phyloP scores from a whole-genome alignment of 1,284 basidiomycete genomes.

The Rhodotorula sp. region DNA sequence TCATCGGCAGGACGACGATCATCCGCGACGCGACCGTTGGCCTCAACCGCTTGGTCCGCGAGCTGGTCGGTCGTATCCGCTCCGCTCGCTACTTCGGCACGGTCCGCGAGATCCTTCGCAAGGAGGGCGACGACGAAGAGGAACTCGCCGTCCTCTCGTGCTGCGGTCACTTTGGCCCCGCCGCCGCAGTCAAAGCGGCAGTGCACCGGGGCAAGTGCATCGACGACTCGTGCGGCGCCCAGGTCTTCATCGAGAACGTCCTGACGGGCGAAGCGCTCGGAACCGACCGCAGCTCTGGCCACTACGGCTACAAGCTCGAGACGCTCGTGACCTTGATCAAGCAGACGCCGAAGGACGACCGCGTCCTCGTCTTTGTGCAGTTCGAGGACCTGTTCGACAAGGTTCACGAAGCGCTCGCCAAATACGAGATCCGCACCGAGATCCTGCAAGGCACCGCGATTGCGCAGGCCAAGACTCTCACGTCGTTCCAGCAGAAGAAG shows the following conservation, averaged over 20 bases:
- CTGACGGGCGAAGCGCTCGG: slow-evolving; percentile 79
- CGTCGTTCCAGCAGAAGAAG: slow-evolving; percentile 69
- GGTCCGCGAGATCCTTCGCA: slow-evolving; percentile 78
- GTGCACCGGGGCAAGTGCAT: slow-evolving; percentile 18
- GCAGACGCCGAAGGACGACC: slow-evolving; percentile 69
- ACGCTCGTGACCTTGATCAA: slow-evolving; percentile 76
- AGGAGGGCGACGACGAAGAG: slow-evolving; percentile 44
- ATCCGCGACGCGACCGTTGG: slow-evolving; percentile 48
- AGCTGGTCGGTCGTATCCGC: slow-evolving; percentile 80
- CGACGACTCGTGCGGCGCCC: slow-evolving; percentile 19
- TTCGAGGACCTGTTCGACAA: slow-evolving; percentile 90
- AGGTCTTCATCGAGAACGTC: slow-evolving; percentile 64
- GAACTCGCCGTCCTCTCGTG: slow-evolving; percentile 78
- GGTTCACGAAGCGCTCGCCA: slow-evolving; percentile 74
- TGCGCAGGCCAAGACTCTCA: slow-evolving; percentile 64
- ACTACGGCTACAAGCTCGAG: slow-evolving; percentile 85
- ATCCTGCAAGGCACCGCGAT: slow-evolving; percentile 78
- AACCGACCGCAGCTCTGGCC: slow-evolving; percentile 75
- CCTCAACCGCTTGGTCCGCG: slow-evolving; percentile 76
- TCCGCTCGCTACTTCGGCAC: slow-evolving; percentile 87
- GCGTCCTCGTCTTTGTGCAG: slow-evolving; percentile 87
- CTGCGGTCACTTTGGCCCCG: slow-evolving; percentile 83
- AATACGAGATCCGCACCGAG: slow-evolving; percentile 70
- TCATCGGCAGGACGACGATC: neutral
- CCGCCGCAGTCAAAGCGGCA: slow-evolving; percentile 63